These are phyloP conservation scores for Candida arabinofermentans DNA, from an alignment of 805 yeast species.

Conservation along the genomic window DNA sequence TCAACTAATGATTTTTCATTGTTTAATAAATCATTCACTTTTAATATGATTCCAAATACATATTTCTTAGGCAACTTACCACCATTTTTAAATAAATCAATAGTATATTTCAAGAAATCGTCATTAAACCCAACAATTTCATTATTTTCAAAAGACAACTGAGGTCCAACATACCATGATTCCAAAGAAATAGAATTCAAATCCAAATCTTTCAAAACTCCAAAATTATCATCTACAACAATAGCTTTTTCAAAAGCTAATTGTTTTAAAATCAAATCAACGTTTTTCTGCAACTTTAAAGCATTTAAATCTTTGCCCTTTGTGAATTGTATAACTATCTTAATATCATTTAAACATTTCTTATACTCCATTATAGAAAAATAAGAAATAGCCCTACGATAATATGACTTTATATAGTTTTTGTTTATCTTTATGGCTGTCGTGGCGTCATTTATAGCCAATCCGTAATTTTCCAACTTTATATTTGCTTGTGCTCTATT, in stretches of 20 bases:
- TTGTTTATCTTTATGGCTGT: slow-evolving; percentile 66
- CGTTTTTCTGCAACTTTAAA: slow-evolving; percentile 52
- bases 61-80: slow-evolving; percentile 74
- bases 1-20: slow-evolving; percentile 77
- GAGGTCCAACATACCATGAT: slow-evolving; percentile 56
- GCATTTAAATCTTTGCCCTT: slow-evolving; percentile 68
- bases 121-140: slow-evolving; percentile 35
- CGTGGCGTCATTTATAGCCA: slow-evolving; percentile 76
- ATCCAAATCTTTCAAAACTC: slow-evolving; percentile 44
- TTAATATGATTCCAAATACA: slow-evolving; percentile 75
- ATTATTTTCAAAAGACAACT: slow-evolving; percentile 38
- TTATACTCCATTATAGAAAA: slow-evolving; percentile 73
- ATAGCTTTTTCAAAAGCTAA: slow-evolving; percentile 86
- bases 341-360: slow-evolving; percentile 69
- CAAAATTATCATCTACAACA: slow-evolving; percentile 54
- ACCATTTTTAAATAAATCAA: slow-evolving; percentile 69
- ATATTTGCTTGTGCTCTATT: slow-evolving; percentile 90
- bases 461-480: slow-evolving; percentile 81
- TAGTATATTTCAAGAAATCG: slow-evolving; percentile 60
- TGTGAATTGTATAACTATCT: slow-evolving; percentile 51
- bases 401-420: slow-evolving; percentile 71
- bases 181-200: slow-evolving; percentile 48
- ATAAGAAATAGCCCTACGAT: slow-evolving; percentile 79
- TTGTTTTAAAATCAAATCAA: slow-evolving; percentile 62
- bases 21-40: slow-evolving; percentile 59